These are phyloP conservation scores for Kwoniella newhampshirensis DNA, from an alignment of 768 basidiomycete genomes.

Conservation along the genomic window DNA sequence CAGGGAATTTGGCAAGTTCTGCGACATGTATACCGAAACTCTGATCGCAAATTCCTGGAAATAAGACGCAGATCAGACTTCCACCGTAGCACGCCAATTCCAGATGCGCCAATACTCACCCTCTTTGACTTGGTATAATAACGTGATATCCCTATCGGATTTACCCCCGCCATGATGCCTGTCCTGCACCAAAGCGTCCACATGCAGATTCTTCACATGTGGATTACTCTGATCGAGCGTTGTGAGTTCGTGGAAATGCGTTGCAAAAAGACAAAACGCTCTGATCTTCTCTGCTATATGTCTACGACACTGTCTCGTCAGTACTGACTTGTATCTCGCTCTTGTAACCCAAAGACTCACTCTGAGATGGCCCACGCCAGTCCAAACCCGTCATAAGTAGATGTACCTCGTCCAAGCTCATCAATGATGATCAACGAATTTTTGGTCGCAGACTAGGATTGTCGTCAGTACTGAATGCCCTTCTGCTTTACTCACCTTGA, in stretches of 20 bases:
- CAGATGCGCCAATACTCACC: slow-evolving; percentile 59
- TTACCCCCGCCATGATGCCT: slow-evolving; percentile 46
- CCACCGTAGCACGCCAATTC: background rate
- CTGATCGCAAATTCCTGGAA: slow-evolving; percentile 82
- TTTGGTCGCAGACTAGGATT: slow-evolving; percentile 75
- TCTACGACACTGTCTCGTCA: slow-evolving; percentile 57
- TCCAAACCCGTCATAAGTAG: slow-evolving; percentile 96
- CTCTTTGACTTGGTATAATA: slow-evolving; percentile 71
- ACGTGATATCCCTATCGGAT: slow-evolving; percentile 73
- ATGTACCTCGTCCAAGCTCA: slow-evolving; percentile 92
- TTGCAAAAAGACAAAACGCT: slow-evolving; percentile 93
- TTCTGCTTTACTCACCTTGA: slow-evolving; percentile 61
- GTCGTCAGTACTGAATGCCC: background rate
- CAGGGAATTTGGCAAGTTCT: slow-evolving; percentile 94
- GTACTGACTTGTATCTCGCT: background rate
- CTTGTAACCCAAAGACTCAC: slow-evolving; percentile 56
- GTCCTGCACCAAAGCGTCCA: slow-evolving; percentile 82
- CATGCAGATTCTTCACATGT: slow-evolving; percentile 92
- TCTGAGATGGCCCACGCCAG: slow-evolving; percentile 99
- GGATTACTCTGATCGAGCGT: slow-evolving; percentile 79
- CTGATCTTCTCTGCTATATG: slow-evolving; percentile 89
- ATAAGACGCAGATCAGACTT: background rate
- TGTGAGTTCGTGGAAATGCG: slow-evolving; percentile 97
- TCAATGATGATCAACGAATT: slow-evolving; percentile 96
- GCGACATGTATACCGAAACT: slow-evolving; percentile 99